Conservation (phyloP, 805 yeast genomes). For the Saturnispora dispora region DNA sequence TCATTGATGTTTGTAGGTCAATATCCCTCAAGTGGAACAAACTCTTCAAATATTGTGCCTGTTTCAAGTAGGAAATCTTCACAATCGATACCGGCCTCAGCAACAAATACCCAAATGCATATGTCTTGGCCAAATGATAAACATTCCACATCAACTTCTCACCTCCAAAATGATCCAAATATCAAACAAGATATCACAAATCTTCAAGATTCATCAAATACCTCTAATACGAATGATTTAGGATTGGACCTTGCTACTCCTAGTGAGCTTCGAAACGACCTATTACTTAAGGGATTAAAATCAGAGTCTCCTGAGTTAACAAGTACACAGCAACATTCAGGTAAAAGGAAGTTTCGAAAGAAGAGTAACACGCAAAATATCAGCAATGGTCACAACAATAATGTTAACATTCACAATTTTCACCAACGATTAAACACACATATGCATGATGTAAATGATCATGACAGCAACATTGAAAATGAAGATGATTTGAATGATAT, state of each 20-base stretch:
- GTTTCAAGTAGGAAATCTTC: slow-evolving; percentile 1
- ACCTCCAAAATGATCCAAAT: not conserved
- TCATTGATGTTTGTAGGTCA: not conserved
- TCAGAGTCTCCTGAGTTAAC: not conserved
- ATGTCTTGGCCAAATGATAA: not conserved
- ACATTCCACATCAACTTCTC: not conserved
- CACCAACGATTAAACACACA: not conserved
- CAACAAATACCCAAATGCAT: slow-evolving; percentile 7
- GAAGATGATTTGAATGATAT: slow-evolving; percentile 7
- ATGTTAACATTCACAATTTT: not conserved
- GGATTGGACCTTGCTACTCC: not conserved
- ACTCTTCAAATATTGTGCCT: not conserved
- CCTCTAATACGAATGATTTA: not conserved
- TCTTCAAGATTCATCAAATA: not conserved
- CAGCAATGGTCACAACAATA: slow-evolving; percentile 4
- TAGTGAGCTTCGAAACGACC: not conserved
- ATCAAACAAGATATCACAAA: not conserved
- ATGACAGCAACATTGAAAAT: slow-evolving; percentile 11
- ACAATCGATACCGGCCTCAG: slow-evolving; percentile 8
- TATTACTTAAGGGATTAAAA: not conserved
- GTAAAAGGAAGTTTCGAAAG: not conserved
- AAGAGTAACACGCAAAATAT: slow-evolving; percentile 4
- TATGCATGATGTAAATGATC: not conserved
- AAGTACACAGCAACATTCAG: not conserved
- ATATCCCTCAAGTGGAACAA: not conserved